phyloP scores from a whole-genome alignment of 225 moss, liverwort and hornwort genomes.

The Marchantia polymorpha region DNA sequence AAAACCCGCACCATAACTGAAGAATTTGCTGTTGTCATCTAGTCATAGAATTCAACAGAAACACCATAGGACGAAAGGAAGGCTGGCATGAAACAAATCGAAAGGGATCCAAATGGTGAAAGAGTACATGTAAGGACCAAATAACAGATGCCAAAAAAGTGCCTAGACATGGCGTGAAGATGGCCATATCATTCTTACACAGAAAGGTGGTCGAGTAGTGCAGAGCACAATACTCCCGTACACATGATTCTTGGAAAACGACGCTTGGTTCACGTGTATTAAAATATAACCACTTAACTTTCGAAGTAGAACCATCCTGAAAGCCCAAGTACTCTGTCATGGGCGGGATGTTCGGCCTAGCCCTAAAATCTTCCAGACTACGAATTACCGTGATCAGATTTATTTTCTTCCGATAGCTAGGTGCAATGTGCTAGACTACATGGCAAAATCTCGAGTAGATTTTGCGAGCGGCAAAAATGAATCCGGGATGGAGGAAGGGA shows the following conservation, averaged over 20 bases:
- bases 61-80: too few relatives aligned
- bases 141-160: not conserved
- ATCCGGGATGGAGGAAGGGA: not conserved
- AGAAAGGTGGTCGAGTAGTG: not conserved
- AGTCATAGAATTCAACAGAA: too few relatives aligned
- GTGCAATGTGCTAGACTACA: not conserved
- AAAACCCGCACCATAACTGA: too few relatives aligned
- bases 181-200: not conserved
- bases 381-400: not conserved
- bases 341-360: not conserved
- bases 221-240: not conserved
- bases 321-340: not conserved
- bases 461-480: constrained; percentile 2
- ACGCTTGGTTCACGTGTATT: not conserved
- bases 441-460: not conserved
- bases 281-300: not conserved
- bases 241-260: not conserved
- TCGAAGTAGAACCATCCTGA: not conserved
- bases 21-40: too few relatives aligned
- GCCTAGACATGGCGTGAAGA: not conserved
- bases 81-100: not conserved
- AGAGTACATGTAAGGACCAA: not conserved
- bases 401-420: not conserved
- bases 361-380: not conserved
- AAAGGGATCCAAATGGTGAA: not conserved